Conservation (phyloP, 1,284 basidiomycete species). For the Irpex sp. region DNA sequence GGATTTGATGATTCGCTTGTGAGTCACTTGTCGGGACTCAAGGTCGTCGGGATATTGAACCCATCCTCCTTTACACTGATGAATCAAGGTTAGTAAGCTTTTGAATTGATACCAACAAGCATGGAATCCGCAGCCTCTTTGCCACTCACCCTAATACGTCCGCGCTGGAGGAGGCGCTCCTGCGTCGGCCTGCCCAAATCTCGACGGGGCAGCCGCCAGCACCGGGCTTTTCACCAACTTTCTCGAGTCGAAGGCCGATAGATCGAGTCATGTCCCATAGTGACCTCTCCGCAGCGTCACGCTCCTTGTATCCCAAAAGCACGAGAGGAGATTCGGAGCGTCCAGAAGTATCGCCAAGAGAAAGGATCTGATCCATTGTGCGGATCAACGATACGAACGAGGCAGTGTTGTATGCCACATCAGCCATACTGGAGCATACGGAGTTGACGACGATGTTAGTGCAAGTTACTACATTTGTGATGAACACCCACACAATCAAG, state of each 20-base stretch:
- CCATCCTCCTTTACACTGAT: no score
- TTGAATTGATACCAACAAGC: no score
- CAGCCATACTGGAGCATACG: conserved; percentile 66
- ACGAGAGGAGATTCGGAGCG: conserved; percentile 40
- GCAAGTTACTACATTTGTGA: neutral
- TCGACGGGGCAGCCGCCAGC: conserved; percentile 62
- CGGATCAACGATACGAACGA: conserved; percentile 70
- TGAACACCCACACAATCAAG: conserved; percentile 49
- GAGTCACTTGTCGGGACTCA: no score
- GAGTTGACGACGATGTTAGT: neutral
- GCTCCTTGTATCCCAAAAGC: conserved; percentile 80
- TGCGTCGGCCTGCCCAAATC: conserved; percentile 54
- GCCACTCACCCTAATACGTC: neutral
- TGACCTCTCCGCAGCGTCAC: conserved; percentile 67
- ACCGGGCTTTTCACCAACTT: conserved; percentile 52
- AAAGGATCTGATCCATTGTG: conserved; percentile 48
- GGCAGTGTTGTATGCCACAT: conserved; percentile 85
- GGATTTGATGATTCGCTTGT: no score
- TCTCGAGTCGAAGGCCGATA: conserved; percentile 49
- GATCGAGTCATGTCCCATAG: conserved; percentile 58
- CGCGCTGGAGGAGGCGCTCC: neutral
- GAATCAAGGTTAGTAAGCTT: no score
- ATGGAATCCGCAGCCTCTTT: neutral
- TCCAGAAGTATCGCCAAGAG: conserved; percentile 16
- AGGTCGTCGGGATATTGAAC: no score